Percentiles rank a stretch among this genome's conserved stretches.
Evolutionary conservation across 495 filamentous ascomycete genomes (phyloP).

Genomic region (Stereocaulon alpinum): DNA sequence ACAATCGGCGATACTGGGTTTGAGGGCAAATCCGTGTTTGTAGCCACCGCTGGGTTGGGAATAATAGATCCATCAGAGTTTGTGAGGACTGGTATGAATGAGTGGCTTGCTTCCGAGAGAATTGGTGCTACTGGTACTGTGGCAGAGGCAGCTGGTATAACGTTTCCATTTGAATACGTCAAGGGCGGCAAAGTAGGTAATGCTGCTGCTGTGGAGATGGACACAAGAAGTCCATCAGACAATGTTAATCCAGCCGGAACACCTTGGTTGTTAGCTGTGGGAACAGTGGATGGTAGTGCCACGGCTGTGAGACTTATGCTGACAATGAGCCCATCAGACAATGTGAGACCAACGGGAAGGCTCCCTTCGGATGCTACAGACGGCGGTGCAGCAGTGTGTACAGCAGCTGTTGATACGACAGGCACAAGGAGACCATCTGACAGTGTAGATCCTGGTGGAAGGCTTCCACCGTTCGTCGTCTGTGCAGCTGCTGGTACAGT

Average conservation of each 20-base stretch:
- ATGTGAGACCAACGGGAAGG: too few species aligned
- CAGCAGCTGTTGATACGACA: not conserved
- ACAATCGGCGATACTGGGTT: not conserved
- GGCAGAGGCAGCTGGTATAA: too few species aligned
- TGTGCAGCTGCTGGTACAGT: not conserved
- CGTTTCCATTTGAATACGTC: not conserved
- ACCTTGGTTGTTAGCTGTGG: too few species aligned
- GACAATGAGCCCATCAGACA: too few species aligned
- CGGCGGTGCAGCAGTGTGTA: not conserved
- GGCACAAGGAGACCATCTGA: too few species aligned
- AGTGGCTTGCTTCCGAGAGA: too few species aligned
- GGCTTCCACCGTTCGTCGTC: not conserved
- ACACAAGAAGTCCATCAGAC: not conserved
- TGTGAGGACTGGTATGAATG: not conserved
- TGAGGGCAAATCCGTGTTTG: not conserved
- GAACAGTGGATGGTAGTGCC: too few species aligned
- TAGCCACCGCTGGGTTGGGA: not conserved
- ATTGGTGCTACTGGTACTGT: too few species aligned
- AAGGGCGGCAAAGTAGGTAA: not conserved
- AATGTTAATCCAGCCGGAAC: not conserved
- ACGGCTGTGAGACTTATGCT: too few species aligned
- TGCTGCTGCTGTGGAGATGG: not conserved
- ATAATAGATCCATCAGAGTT: not conserved
- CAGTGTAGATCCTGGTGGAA: too few species aligned
- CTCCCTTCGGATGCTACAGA: too few species aligned